phyloP scores from a whole-genome alignment of 2,329 filamentous ascomycete species.

The Aspergillus jensenii region DNA sequence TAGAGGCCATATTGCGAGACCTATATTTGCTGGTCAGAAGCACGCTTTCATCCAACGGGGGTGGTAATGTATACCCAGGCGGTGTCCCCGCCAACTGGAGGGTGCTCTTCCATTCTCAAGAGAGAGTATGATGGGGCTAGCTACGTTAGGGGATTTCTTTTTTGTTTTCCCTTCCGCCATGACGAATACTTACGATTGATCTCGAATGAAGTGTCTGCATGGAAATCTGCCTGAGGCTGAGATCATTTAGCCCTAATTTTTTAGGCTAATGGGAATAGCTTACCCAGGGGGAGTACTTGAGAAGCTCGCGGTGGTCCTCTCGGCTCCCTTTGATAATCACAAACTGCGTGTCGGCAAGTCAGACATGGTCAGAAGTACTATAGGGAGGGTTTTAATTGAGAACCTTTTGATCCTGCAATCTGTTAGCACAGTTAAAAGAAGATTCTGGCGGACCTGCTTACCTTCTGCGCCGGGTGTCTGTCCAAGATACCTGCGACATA shows the following conservation, averaged over 20 bases:
- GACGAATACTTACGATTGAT: conserved; percentile 40
- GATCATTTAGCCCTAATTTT: neutral
- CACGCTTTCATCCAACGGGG: no score
- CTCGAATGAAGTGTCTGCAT: conserved; percentile 54
- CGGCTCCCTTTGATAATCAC: conserved; percentile 48
- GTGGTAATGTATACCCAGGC: conserved; percentile 39
- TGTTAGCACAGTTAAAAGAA: neutral
- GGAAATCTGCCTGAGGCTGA: conserved; percentile 46
- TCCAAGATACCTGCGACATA: neutral
- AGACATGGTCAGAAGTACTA: neutral
- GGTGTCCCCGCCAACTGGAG: conserved; percentile 49
- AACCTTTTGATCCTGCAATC: neutral
- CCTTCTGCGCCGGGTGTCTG: neutral
- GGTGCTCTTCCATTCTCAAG: conserved; percentile 53
- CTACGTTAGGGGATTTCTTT: neutral
- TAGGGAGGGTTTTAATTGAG: neutral
- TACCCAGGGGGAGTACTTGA: conserved; percentile 49
- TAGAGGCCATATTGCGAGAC: conserved; percentile 41
- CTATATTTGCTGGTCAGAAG: conserved; percentile 2
- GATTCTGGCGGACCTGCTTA: neutral
- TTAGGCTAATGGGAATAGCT: neutral
- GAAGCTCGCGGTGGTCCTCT: conserved; percentile 47
- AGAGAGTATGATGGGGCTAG: conserved; percentile 51
- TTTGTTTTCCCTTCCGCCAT: no score
- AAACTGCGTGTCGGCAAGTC: conserved; percentile 22